Evolutionary conservation across 768 basidiomycete genomes (phyloP).

Genomic region (Suillus alpinus): DNA sequence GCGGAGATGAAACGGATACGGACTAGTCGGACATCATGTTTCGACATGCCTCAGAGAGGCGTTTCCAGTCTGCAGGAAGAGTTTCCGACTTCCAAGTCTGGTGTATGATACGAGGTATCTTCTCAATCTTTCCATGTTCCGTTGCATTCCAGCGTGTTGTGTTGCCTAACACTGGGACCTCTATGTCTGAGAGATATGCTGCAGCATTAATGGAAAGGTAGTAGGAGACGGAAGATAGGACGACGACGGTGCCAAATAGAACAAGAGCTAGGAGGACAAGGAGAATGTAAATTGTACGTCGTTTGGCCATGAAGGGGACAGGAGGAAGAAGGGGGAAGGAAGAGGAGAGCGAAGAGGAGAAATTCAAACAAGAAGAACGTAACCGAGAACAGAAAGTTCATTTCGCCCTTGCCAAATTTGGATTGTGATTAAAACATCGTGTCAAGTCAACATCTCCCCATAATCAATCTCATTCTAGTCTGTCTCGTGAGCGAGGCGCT

Average conservation of each 20-base stretch:
- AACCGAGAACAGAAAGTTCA: not conserved
- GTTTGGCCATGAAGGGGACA: slow-evolving; percentile 36
- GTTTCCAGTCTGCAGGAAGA: slow-evolving; percentile 78
- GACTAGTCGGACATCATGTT: slow-evolving; percentile 97
- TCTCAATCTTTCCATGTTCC: slow-evolving; percentile 61
- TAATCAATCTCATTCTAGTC: not conserved
- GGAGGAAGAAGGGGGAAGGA: not conserved
- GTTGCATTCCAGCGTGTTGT: slow-evolving; percentile 63
- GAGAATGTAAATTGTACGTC: slow-evolving; percentile 43
- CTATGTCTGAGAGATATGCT: slow-evolving; percentile 78
- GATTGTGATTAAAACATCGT: not conserved
- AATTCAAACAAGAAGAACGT: slow-evolving; percentile 4
- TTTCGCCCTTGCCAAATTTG: slow-evolving; percentile 1
- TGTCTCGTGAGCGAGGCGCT: not conserved
- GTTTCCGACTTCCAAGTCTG: slow-evolving; percentile 97
- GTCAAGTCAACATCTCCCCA: not conserved
- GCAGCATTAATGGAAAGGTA: slow-evolving; percentile 78
- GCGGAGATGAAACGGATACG: slow-evolving; percentile 33
- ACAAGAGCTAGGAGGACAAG: slow-evolving; percentile 67
- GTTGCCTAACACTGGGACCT: slow-evolving; percentile 60
- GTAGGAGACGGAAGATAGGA: slow-evolving; percentile 88
- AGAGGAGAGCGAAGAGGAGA: not conserved
- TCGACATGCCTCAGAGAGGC: slow-evolving; percentile 78
- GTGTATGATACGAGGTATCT: slow-evolving; percentile 89
- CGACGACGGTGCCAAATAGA: slow-evolving; percentile 84